Base-by-base conservation (phyloP, 2,329 filamentous ascomycete genomes). In the Trichoderma brevicompactum region DNA sequence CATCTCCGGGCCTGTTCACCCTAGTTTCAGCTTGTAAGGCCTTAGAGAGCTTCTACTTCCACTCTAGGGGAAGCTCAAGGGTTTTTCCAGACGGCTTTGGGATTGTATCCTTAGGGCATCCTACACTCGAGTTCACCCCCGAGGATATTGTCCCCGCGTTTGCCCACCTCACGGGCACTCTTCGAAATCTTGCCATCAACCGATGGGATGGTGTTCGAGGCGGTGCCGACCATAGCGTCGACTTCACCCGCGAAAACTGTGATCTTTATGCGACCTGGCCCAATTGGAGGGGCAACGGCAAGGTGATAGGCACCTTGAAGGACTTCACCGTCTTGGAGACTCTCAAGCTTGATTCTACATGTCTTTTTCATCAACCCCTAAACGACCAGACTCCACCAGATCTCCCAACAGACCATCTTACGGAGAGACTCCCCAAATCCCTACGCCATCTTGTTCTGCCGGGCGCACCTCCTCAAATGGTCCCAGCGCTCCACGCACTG, bases 271-370 rank as follows among this genome's bases (percentile, higher is more conserved):
- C 61, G 3, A 49, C 52, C 9, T 64, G 52, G 43, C 61, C 61
- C 32, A 19, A 48, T n/a, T 48, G 61, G 49, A 50, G 15, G 9
- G 52, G 61, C 34, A 43, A 15, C 1, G 52, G 19, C 7, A 64
- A n/a, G 43, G 7, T 13, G 32, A 13, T 60, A 9, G 56, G 17
- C 13, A 40, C n/a, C 15, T 13, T 63, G 6, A 44, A 44, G 13
- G 60, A 63, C 2, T 63, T 63, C 17, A 46, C 49, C 7, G 50
- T 23, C 13, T 10, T 63, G 28, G 60, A 63, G n/a, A 63, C 60
- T 40, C 49, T 63, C 10, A 63, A 54, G 23, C 60, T 63, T n/a
- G 60, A 63, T 28, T 63, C 60, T 12, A 63, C 60, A 36, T 63
- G 60, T 17, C 2, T 63, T 13, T 54, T 54, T 19, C 49, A 63